These are phyloP conservation scores for Coniella lustricola DNA, from an alignment of 2,329 filamentous ascomycete genomes.

Conservation along the genomic window DNA sequence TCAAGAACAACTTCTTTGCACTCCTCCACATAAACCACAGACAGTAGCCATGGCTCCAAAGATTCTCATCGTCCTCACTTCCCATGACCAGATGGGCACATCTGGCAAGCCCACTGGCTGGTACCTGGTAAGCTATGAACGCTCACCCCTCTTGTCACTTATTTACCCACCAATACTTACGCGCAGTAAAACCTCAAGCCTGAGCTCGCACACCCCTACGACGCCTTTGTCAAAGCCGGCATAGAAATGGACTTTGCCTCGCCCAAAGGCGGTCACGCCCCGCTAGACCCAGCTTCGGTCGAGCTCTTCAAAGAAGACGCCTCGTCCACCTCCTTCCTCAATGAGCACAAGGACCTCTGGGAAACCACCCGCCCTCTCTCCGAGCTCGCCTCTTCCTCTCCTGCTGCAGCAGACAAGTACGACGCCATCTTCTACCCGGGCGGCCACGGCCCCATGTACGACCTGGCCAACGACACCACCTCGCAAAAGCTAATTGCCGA, in stretches of 20 bases:
- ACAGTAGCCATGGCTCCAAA: slow-evolving; percentile 29
- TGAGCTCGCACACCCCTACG: slow-evolving; percentile 59
- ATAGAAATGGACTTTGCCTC: slow-evolving; percentile 52
- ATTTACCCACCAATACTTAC: neutral
- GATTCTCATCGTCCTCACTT: slow-evolving; percentile 65
- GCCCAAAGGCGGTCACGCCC: slow-evolving; percentile 53
- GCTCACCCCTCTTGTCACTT: neutral
- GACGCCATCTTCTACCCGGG: slow-evolving; percentile 55
- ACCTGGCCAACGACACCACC: slow-evolving; percentile 50
- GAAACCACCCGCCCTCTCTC: slow-evolving; percentile 53
- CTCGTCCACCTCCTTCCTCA: slow-evolving; percentile 45
- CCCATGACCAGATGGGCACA: slow-evolving; percentile 43
- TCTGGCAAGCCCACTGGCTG: slow-evolving; percentile 57
- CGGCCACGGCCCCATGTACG: slow-evolving; percentile 60
- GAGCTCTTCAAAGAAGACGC: slow-evolving; percentile 47
- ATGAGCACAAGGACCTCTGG: slow-evolving; percentile 53
- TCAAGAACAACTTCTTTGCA: too few species aligned
- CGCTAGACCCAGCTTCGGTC: slow-evolving; percentile 53
- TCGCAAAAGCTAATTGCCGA: slow-evolving; percentile 55
- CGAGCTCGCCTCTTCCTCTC: slow-evolving; percentile 48
- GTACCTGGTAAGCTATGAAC: slow-evolving; percentile 52
- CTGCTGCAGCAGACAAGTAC: slow-evolving; percentile 47
- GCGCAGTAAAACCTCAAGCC: slow-evolving; percentile 29
- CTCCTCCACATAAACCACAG: too few species aligned
- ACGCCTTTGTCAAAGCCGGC: slow-evolving; percentile 44